A percentile compares a stretch with the other conserved stretches of the same genome.
These are phyloP conservation scores for Xylaria sp. DNA, from an alignment of 2,329 filamentous ascomycete species.

Conservation along the genomic window DNA sequence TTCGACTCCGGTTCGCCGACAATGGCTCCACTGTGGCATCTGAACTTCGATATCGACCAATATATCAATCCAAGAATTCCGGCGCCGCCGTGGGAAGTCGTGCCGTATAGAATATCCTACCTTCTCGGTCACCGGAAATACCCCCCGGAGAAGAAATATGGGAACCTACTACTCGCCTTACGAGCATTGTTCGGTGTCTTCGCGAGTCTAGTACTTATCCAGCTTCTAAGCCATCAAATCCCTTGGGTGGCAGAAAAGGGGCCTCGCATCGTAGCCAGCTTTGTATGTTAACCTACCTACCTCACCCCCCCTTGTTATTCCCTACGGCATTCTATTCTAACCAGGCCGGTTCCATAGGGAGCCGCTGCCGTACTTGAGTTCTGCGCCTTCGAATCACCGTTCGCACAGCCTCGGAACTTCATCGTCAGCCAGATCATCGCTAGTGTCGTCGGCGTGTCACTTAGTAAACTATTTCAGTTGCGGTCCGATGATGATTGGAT, in stretches of 20 bases:
- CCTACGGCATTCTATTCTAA: slow-evolving; percentile 3
- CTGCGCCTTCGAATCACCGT: slow-evolving; percentile 71
- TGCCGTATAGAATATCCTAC: slow-evolving; percentile 70
- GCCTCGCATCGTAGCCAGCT: slow-evolving; percentile 71
- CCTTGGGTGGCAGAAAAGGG: slow-evolving; percentile 57
- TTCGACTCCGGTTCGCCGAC: neutral
- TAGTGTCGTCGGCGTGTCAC: slow-evolving; percentile 62
- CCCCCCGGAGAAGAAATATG: slow-evolving; percentile 48
- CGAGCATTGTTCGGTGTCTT: slow-evolving; percentile 73
- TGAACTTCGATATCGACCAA: slow-evolving; percentile 77
- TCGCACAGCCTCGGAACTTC: slow-evolving; percentile 74
- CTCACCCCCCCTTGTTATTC: too few relatives aligned
- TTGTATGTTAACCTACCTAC: slow-evolving; percentile 58
- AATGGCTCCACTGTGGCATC: slow-evolving; percentile 36
- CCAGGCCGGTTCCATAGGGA: slow-evolving; percentile 53
- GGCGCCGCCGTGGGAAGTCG: slow-evolving; percentile 62
- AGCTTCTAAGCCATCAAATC: slow-evolving; percentile 60
- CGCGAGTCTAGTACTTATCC: slow-evolving; percentile 63
- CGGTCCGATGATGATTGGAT: slow-evolving; percentile 53
- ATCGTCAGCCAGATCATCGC: slow-evolving; percentile 70
- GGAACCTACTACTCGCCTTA: slow-evolving; percentile 63
- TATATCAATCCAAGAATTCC: slow-evolving; percentile 75
- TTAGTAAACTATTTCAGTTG: slow-evolving; percentile 69
- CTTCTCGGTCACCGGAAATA: slow-evolving; percentile 68
- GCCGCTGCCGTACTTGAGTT: slow-evolving; percentile 79